Conservation (phyloP, 192 early-diverging fungal genomes). For the Polychytrium aggregatum region DNA sequence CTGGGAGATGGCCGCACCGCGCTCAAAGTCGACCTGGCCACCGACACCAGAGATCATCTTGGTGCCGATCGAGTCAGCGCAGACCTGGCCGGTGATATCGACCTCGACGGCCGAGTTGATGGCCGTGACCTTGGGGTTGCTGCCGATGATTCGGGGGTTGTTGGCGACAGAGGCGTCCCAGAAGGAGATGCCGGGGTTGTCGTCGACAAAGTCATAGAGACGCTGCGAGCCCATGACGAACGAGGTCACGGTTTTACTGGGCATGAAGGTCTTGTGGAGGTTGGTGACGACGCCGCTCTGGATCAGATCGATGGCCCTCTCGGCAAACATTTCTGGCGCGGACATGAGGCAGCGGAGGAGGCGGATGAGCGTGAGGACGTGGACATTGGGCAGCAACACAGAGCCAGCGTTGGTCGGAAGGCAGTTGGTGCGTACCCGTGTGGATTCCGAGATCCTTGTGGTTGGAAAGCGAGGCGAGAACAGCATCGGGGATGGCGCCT, state of each 20-base stretch:
- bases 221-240: constrained; percentile 23
- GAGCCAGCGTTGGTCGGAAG: too few species aligned
- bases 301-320: constrained; percentile 33
- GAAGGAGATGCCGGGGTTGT: constrained; percentile 31
- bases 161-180: constrained; percentile 29
- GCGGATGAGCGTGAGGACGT: too few species aligned
- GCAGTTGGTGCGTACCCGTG: constrained; percentile 19
- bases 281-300: constrained; percentile 34
- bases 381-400: too few species aligned
- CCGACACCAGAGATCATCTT: constrained; percentile 36
- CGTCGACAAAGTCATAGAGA: constrained; percentile 36
- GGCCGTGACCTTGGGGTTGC: constrained; percentile 33
- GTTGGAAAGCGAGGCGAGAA: constrained; percentile 21
- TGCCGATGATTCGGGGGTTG: constrained; percentile 32
- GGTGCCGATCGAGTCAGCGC: constrained; percentile 34
- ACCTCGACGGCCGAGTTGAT: constrained; percentile 41
- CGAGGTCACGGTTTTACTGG: constrained; percentile 22
- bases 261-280: constrained; percentile 21
- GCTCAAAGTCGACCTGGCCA: constrained; percentile 41
- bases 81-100: constrained; percentile 39
- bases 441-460: constrained; percentile 43
- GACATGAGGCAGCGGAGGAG: too few species aligned
- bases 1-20: constrained; percentile 29
- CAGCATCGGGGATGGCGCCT: constrained; percentile 36
- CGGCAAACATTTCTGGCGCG: constrained; percentile 37